These are phyloP conservation scores for Rhododendron kiyosumense DNA, from an alignment of 148 eudicot genomes.

Conservation along the genomic window DNA sequence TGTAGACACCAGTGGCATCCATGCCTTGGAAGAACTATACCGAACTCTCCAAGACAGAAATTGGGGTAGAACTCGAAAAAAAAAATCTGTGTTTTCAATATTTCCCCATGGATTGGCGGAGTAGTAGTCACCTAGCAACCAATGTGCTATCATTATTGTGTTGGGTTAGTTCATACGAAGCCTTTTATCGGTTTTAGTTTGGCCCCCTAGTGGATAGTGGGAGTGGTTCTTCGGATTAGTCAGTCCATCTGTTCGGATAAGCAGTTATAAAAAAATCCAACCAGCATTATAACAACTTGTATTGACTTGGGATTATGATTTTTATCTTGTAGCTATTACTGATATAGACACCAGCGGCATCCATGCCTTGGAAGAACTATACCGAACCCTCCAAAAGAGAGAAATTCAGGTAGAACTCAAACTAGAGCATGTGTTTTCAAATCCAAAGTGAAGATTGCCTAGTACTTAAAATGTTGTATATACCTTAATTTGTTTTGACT, in stretches of 20 bases:
- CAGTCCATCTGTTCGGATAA: not conserved
- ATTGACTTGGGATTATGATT: not conserved
- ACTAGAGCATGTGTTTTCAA: not conserved
- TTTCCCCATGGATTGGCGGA: not conserved
- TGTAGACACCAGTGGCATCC: conserved; percentile 73
- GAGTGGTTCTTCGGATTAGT: not conserved
- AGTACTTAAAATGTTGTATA: not conserved
- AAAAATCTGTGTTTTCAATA: not conserved
- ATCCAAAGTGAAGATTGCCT: not conserved
- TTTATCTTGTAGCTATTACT: conserved; percentile 49
- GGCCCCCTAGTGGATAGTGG: not conserved
- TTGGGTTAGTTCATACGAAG: not conserved
- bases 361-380: conserved; percentile 59
- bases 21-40: conserved; percentile 56
- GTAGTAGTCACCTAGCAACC: not conserved
- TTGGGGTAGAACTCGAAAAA: conserved; percentile 30
- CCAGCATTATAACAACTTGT: not conserved
- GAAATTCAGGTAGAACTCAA: conserved; percentile 35
- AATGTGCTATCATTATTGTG: not conserved
- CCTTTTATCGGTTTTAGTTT: not conserved
- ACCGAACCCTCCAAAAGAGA: conserved; percentile 46
- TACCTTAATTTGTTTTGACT: not conserved
- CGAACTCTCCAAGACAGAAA: conserved; percentile 44
- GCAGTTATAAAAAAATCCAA: not conserved
- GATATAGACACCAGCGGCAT: conserved; percentile 74